Percentiles rank a stretch among this genome's conserved stretches.
These are phyloP conservation scores for Saccharomycopsis sp. DNA, from an alignment of 805 yeast genomes.

Conservation along the genomic window DNA sequence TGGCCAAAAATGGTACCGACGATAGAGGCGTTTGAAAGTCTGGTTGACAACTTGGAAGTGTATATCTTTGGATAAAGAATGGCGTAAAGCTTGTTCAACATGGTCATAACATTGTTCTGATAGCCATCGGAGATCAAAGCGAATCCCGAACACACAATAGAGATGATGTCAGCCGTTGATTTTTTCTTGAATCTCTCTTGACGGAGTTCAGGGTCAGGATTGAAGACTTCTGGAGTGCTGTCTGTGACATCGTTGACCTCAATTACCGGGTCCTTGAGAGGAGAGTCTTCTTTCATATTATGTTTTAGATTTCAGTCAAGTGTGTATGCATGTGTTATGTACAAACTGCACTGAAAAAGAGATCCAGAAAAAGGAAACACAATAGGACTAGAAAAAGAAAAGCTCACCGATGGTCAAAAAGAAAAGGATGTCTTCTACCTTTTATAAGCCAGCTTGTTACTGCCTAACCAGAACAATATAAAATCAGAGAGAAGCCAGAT, in stretches of 20 bases:
- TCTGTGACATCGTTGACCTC: neutral
- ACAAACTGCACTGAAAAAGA: neutral
- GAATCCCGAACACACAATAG: slow-evolving; percentile 62
- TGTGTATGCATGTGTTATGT: neutral
- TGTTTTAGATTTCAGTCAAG: neutral
- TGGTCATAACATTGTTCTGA: slow-evolving; percentile 68
- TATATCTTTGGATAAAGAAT: slow-evolving; percentile 38
- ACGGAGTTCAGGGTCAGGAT: slow-evolving; percentile 22
- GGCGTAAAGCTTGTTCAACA: slow-evolving; percentile 54
- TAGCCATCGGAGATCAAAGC: slow-evolving; percentile 76
- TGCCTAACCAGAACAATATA: no score
- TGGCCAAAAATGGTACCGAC: slow-evolving; percentile 70
- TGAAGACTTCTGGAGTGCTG: neutral
- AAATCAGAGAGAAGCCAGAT: no score
- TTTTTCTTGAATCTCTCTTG: slow-evolving; percentile 25
- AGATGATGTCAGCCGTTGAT: slow-evolving; percentile 32
- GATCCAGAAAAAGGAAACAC: neutral
- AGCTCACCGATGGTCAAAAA: neutral
- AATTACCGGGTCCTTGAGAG: neutral
- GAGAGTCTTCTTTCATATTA: neutral
- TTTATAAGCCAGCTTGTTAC: no score
- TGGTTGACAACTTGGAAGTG: slow-evolving; percentile 42
- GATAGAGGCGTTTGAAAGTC: slow-evolving; percentile 61
- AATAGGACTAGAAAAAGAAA: neutral
- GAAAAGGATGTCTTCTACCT: neutral